Conservation (phyloP, 2,329 filamentous ascomycete genomes). For the Biscogniauxia sp. region DNA sequence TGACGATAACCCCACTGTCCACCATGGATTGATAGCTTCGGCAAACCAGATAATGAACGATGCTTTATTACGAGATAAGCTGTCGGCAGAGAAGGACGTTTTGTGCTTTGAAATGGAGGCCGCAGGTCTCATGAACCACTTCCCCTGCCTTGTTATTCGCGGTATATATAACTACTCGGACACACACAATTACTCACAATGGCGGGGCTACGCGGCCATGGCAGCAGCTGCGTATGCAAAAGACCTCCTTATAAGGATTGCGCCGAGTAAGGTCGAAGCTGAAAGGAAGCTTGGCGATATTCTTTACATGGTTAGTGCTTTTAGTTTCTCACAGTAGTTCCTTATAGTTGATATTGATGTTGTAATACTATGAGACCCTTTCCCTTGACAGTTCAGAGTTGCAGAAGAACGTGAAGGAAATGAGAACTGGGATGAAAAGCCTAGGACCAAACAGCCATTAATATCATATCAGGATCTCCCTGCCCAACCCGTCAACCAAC, state of each 20-base stretch:
- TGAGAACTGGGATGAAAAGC: no score
- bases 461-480: no score
- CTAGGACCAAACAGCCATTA: no score
- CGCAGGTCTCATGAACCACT: slow-evolving; percentile 31
- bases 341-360: no score
- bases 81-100: slow-evolving; percentile 21
- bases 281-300: no score
- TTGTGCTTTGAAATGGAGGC: slow-evolving; percentile 36
- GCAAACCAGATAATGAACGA: slow-evolving; percentile 33
- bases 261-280: slow-evolving; percentile 3
- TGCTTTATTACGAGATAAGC: slow-evolving; percentile 23
- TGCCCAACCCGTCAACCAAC: no score
- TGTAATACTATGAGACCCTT: no score
- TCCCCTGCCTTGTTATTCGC: slow-evolving; percentile 31
- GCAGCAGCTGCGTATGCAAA: slow-evolving; percentile 27
- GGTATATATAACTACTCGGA: slow-evolving; percentile 24
- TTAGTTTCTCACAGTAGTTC: no score
- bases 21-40: slow-evolving; percentile 37
- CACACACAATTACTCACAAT: slow-evolving; percentile 23
- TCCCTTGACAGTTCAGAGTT: no score
- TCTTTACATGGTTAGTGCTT: no score
- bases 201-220: slow-evolving; percentile 27
- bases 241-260: slow-evolving; percentile 9
- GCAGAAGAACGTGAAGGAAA: no score
- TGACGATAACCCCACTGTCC: slow-evolving; percentile 26